These are phyloP conservation scores for Sugiyamaella marilandica DNA, from an alignment of 805 yeast genomes.

Conservation along the genomic window DNA sequence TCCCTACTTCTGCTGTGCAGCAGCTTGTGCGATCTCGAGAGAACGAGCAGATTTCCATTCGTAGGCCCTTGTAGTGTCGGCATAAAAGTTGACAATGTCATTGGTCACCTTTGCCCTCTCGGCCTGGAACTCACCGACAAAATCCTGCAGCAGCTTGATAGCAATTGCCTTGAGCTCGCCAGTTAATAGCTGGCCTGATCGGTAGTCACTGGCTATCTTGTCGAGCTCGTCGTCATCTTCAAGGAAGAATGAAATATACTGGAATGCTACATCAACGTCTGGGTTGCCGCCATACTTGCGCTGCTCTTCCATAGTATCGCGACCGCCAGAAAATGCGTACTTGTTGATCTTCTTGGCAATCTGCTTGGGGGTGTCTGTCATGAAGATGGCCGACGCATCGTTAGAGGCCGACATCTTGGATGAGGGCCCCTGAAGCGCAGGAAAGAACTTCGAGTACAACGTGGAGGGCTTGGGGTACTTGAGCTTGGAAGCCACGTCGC, in stretches of 20 bases:
- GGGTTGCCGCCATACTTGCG: constrained; percentile 88
- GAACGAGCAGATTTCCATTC: constrained; percentile 48
- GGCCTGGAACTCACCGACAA: constrained; percentile 77
- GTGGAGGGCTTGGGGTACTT: constrained; percentile 87
- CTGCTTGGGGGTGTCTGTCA: constrained; percentile 91
- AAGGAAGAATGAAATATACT: constrained; percentile 82
- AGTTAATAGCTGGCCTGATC: constrained; percentile 74
- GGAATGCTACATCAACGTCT: constrained; percentile 92
- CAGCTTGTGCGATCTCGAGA: background rate
- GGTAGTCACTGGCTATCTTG: constrained; percentile 59
- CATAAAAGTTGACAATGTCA: constrained; percentile 57
- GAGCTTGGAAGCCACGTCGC: constrained; percentile 95
- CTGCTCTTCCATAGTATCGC: constrained; percentile 83
- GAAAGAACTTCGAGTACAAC: constrained; percentile 93
- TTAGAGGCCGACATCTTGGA: constrained; percentile 97
- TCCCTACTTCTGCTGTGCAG: background rate
- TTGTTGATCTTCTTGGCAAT: constrained; percentile 92
- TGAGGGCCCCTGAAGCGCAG: constrained; percentile 93
- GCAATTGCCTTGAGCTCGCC: constrained; percentile 92
- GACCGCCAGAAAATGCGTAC: constrained; percentile 95
- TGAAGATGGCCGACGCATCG: constrained; percentile 83
- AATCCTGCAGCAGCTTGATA: constrained; percentile 71
- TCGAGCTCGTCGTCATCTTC: constrained; percentile 81
- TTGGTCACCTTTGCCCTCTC: constrained; percentile 64
- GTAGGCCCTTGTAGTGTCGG: constrained; percentile 65